These are phyloP conservation scores for Leishmania mexicana DNA, from an alignment of 208 protist species.

Conservation along the genomic window DNA sequence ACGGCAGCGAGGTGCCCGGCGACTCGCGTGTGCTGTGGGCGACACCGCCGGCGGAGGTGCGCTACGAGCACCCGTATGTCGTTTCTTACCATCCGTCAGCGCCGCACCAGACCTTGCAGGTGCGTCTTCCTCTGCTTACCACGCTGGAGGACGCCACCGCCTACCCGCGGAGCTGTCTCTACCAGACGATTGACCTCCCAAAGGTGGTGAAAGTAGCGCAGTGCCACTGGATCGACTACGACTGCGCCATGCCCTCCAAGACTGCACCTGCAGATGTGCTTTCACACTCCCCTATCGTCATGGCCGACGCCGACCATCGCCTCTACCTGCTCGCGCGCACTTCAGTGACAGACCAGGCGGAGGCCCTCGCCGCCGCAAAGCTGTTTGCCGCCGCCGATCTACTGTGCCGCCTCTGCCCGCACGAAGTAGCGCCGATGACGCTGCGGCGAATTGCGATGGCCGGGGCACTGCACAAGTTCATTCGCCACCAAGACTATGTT, in stretches of 20 bases:
- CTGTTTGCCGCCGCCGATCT: slow-evolving; percentile 45
- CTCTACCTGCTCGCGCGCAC: slow-evolving; percentile 44
- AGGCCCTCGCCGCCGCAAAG: slow-evolving; percentile 28
- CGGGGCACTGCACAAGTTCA: slow-evolving; percentile 52
- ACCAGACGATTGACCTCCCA: slow-evolving; percentile 25
- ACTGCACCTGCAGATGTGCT: slow-evolving; percentile 20
- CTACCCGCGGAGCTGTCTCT: slow-evolving; percentile 8
- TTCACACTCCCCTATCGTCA: slow-evolving; percentile 39
- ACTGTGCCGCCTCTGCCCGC: slow-evolving; percentile 63
- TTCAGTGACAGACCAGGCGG: slow-evolving; percentile 31
- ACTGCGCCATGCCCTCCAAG: slow-evolving; percentile 38
- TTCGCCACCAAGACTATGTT: slow-evolving; percentile 29
- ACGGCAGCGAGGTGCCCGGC: slow-evolving; percentile 63
- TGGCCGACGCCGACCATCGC: slow-evolving; percentile 29
- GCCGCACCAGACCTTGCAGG: slow-evolving; percentile 39
- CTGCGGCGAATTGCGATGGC: slow-evolving; percentile 35
- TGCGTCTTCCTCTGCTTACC: slow-evolving; percentile 62
- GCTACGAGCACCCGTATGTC: slow-evolving; percentile 68
- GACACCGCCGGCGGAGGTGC: slow-evolving; percentile 21
- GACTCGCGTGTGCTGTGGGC: slow-evolving; percentile 23
- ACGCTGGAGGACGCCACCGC: slow-evolving; percentile 16
- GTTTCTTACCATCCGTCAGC: slow-evolving; percentile 40
- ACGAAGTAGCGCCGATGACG: slow-evolving; percentile 40
- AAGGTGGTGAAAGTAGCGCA: slow-evolving; percentile 31
- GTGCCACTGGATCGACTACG: slow-evolving; percentile 54